These are phyloP conservation scores for Colletotrichum sansevieriae DNA, from an alignment of 2,329 filamentous ascomycete species.

Conservation along the genomic window DNA sequence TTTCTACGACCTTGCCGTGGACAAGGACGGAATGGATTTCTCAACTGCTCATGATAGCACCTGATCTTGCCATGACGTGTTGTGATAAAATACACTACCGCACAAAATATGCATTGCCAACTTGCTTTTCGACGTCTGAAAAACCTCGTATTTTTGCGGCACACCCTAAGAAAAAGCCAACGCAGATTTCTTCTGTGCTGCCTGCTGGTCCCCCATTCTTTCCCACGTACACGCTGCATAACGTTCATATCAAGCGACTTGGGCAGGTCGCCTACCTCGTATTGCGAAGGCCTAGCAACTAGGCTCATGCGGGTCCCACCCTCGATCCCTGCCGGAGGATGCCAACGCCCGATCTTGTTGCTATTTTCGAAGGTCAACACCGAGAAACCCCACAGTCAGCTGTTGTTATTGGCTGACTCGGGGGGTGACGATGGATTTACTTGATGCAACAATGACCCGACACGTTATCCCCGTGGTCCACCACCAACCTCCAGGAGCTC, in stretches of 20 bases:
- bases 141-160: background rate
- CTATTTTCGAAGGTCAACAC: constrained; percentile 17
- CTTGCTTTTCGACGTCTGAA: too few relatives aligned
- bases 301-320: constrained; percentile 27
- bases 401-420: constrained; percentile 20
- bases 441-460: constrained; percentile 29
- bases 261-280: constrained; percentile 19
- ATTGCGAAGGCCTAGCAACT: constrained; percentile 26
- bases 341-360: constrained; percentile 11
- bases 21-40: too few relatives aligned
- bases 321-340: constrained; percentile 19
- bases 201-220: background rate
- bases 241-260: background rate
- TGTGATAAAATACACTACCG: too few relatives aligned
- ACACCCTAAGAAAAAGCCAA: too few relatives aligned
- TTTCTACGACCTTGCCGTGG: too few relatives aligned
- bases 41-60: too few relatives aligned
- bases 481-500: constrained; percentile 2
- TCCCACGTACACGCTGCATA: constrained; percentile 6
- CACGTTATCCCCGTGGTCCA: constrained; percentile 9
- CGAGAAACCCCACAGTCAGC: constrained; percentile 30
- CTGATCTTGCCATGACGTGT: too few relatives aligned
- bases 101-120: too few relatives aligned
- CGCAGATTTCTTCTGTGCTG: background rate
- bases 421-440: constrained; percentile 3